Evolutionary conservation across 2,329 filamentous ascomycete genomes (phyloP).

Genomic region (Fusarium nematophilum): DNA sequence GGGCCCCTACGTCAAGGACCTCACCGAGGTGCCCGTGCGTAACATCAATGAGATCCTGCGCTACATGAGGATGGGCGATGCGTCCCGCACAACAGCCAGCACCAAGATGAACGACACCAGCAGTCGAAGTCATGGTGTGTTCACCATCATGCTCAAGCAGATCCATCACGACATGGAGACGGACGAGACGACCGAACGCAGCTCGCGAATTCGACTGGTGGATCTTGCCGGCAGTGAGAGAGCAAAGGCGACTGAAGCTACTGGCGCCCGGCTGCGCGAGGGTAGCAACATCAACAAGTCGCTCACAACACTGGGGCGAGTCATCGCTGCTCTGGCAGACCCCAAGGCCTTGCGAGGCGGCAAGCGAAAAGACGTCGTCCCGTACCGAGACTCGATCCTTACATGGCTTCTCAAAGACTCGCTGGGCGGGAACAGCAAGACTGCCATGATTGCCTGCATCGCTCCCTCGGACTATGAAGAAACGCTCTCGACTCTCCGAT

Average conservation of each 20-base stretch:
- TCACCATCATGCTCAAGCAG: constrained; percentile 97
- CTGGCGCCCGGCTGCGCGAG: constrained; percentile 88
- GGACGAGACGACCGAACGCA: constrained; percentile 97
- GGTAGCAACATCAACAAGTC: constrained; percentile 99
- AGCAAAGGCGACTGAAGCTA: constrained; percentile 95
- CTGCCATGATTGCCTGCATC: constrained; percentile 99
- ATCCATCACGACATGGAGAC: constrained; percentile 97
- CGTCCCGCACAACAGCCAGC: constrained; percentile 87
- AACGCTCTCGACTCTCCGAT: constrained; percentile 93
- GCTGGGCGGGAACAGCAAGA: constrained; percentile 96
- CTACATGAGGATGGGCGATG: constrained; percentile 90
- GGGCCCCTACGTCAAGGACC: constrained; percentile 95
- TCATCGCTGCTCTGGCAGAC: constrained; percentile 90
- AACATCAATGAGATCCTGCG: constrained; percentile 88
- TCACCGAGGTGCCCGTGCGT: constrained; percentile 92
- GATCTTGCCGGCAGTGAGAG: constrained; percentile 95
- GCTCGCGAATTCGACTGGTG: constrained; percentile 92
- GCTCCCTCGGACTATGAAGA: constrained; percentile 96
- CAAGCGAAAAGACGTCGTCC: constrained; percentile 76
- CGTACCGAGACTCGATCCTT: constrained; percentile 89
- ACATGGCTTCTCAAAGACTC: constrained; percentile 95
- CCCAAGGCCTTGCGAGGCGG: constrained; percentile 68
- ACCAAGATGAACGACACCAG: constrained; percentile 99
- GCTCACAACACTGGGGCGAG: constrained; percentile 91
- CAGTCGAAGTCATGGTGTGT: constrained; percentile 95